Percentiles rank a stretch among this genome's conserved stretches.
Conservation (phyloP, 2,329 filamentous ascomycete species). For the Alternaria alternata region DNA sequence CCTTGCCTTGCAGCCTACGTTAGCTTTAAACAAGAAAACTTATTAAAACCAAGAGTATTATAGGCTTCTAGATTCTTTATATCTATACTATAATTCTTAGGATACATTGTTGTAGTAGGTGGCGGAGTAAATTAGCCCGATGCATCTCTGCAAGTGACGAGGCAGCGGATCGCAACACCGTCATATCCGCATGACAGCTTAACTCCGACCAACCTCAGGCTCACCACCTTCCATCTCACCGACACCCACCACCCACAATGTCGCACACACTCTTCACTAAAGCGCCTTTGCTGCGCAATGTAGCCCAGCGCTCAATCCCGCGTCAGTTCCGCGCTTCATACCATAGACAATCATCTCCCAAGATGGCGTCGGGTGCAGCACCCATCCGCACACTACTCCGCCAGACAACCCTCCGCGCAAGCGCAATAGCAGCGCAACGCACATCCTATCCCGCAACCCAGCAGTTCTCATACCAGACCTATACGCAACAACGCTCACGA, state of each 20-base stretch:
- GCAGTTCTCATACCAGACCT: constrained; percentile 25
- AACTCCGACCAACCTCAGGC: constrained; percentile 29
- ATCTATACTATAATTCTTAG: too few relatives aligned
- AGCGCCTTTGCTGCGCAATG: constrained; percentile 19
- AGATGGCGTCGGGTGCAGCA: constrained; percentile 35
- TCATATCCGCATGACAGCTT: constrained; percentile 6
- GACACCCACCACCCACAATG: constrained; percentile 18
- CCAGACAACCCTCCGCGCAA: constrained; percentile 36
- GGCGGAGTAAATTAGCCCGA: neutral
- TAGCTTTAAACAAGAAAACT: too few relatives aligned
- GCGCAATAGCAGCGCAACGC: constrained; percentile 33
- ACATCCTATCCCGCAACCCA: constrained; percentile 30
- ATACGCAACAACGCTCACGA: constrained; percentile 26
- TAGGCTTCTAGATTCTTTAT: too few relatives aligned
- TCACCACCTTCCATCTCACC: constrained; percentile 16
- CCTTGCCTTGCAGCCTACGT: too few relatives aligned
- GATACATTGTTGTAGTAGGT: too few relatives aligned
- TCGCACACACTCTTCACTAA: constrained; percentile 25
- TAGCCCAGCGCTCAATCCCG: constrained; percentile 16
- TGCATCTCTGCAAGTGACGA: neutral
- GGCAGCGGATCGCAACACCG: neutral
- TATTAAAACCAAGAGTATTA: too few relatives aligned
- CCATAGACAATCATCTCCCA: constrained; percentile 27
- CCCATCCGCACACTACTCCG: constrained; percentile 43
- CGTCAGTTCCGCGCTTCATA: constrained; percentile 18